Evolutionary conservation across 2,329 filamentous ascomycete species (phyloP).

Genomic region (Ilyonectria robusta): DNA sequence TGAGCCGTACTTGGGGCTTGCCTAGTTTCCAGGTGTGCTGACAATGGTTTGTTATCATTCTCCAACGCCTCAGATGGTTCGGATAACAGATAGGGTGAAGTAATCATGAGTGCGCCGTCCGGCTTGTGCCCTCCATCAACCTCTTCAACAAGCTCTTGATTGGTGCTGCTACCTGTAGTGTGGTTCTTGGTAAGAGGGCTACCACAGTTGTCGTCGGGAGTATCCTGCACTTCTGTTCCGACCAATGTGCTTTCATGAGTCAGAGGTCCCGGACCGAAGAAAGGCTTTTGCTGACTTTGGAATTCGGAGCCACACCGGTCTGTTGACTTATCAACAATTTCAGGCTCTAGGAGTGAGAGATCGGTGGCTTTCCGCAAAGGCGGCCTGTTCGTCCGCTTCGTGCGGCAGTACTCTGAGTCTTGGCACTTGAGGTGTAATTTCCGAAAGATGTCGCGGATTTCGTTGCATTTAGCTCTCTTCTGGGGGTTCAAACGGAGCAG

Average conservation of each 20-base stretch:
- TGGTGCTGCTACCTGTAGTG: background rate
- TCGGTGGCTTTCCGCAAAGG: background rate
- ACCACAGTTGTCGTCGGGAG: too few species aligned
- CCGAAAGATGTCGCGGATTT: background rate
- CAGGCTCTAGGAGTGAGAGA: conserved; percentile 1
- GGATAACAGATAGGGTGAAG: too few species aligned
- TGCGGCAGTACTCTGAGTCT: background rate
- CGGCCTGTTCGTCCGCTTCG: background rate
- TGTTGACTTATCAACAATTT: too few species aligned
- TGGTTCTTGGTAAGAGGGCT: too few species aligned
- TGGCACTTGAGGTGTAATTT: background rate
- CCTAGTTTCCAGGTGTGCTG: background rate
- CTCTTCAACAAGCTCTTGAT: background rate
- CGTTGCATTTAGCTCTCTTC: background rate
- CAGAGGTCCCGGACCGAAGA: too few species aligned
- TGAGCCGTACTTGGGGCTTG: background rate
- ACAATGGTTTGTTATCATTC: background rate
- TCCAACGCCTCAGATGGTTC: too few species aligned
- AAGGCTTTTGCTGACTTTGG: too few species aligned
- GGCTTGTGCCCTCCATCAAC: too few species aligned
- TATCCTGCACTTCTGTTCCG: too few species aligned
- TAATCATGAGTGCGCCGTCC: too few species aligned
- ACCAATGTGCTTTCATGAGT: too few species aligned
- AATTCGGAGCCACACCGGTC: too few species aligned
- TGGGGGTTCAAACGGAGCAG: conserved; percentile 12